Evolutionary conservation across 306 rosid genomes (phyloP).

Genomic region (apple (Malus domestica)): DNA sequence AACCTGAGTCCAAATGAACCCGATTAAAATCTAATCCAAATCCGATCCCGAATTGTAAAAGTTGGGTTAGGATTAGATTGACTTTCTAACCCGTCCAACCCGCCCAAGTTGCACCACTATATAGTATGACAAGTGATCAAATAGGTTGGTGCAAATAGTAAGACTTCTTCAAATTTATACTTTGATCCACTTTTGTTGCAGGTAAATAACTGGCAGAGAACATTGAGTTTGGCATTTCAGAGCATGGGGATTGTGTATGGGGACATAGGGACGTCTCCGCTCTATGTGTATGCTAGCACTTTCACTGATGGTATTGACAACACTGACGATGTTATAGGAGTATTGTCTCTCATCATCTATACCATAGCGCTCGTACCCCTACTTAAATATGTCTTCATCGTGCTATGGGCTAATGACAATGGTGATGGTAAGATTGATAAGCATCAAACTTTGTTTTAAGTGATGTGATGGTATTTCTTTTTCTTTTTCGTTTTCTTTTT

Average conservation of each 20-base stretch:
- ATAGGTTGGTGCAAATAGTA: not conserved
- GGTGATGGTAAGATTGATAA: conserved; percentile 50
- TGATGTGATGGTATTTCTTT: not conserved
- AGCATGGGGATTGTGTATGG: conserved; percentile 80
- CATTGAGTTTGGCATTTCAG: conserved; percentile 66
- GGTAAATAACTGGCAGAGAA: conserved; percentile 33
- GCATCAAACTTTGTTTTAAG: too few relatives aligned
- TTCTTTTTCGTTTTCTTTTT: not conserved
- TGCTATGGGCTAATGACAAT: conserved; percentile 69
- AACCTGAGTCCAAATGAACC: too few relatives aligned
- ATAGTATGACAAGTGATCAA: not conserved
- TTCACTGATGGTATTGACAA: conserved; percentile 25
- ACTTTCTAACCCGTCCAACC: too few relatives aligned
- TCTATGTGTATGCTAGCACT: conserved; percentile 54
- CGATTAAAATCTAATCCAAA: too few relatives aligned
- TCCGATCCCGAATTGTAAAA: too few relatives aligned
- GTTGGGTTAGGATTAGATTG: too few relatives aligned
- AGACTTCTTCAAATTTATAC: not conserved
- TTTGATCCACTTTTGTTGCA: not conserved
- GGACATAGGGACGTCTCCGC: conserved; percentile 88
- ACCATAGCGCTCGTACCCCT: conserved; percentile 53
- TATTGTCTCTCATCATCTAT: conserved; percentile 64
- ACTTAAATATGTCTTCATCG: conserved; percentile 68
- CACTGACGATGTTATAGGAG: conserved; percentile 51
- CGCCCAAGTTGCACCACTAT: too few relatives aligned